phyloP scores from a whole-genome alignment of 2,329 filamentous ascomycete genomes.

The Epichloe gansuensis region DNA sequence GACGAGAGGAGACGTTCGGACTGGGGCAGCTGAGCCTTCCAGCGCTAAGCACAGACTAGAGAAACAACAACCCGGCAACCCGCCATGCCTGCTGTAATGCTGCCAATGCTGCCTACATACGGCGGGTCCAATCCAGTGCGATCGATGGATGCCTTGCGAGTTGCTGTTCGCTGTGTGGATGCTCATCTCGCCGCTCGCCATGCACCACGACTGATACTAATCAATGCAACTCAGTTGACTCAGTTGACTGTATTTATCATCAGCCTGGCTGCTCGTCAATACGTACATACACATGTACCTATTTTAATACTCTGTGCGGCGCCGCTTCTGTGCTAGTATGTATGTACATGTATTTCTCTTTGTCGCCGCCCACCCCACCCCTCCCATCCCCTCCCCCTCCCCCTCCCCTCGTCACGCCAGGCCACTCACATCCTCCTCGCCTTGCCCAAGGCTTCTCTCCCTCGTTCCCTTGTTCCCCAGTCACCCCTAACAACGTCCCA shows the following conservation, averaged over 20 bases:
- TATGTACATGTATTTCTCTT: background rate
- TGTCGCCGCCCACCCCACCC: background rate
- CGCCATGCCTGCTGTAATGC: background rate
- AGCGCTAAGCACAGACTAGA: background rate
- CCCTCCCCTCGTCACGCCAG: background rate
- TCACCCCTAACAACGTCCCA: constrained; percentile 20
- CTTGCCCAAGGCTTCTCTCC: background rate
- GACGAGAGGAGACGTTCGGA: background rate
- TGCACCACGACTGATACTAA: too few species aligned
- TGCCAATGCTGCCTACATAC: too few species aligned
- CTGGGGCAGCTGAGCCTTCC: background rate
- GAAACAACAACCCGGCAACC: background rate
- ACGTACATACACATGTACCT: too few species aligned
- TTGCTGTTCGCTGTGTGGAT: background rate
- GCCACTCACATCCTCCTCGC: background rate
- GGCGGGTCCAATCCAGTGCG: background rate
- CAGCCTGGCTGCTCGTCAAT: background rate
- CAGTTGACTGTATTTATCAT: too few species aligned
- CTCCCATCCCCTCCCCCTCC: background rate
- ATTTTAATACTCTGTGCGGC: background rate
- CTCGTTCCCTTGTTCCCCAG: constrained; percentile 7
- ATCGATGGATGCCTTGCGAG: background rate
- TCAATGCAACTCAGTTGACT: too few species aligned
- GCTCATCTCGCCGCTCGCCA: too few species aligned
- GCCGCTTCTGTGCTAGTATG: background rate